Percentiles rank a stretch among this genome's conserved stretches.
phyloP scores from a whole-genome alignment of 768 basidiomycete genomes.

The Mycena crocata region DNA sequence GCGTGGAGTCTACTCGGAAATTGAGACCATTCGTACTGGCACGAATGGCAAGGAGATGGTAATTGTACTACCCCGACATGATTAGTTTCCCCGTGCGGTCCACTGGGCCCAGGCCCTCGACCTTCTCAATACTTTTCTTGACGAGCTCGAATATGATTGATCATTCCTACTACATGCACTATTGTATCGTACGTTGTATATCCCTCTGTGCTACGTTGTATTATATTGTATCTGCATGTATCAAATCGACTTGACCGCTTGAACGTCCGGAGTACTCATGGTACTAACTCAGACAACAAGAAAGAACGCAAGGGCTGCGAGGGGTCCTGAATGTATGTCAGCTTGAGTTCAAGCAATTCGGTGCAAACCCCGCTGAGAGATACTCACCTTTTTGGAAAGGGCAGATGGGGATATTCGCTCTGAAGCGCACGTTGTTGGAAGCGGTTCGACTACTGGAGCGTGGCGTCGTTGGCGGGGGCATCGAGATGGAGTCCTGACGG shows the following conservation, averaged over 20 bases:
- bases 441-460: no score
- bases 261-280: no score
- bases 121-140: not conserved
- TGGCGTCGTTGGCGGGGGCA: no score
- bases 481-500: no score
- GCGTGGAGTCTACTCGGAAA: slow-evolving; percentile 1
- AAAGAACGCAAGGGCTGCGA: no score
- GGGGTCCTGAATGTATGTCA: no score
- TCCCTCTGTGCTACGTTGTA: not conserved
- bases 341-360: no score
- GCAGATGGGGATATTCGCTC: no score
- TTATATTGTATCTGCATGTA: not conserved
- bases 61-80: not conserved
- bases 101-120: slow-evolving; percentile 8
- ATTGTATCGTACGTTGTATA: not conserved
- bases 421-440: no score
- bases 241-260: not conserved
- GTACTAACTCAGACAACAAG: no score
- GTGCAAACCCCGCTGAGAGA: no score
- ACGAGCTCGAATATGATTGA: not conserved
- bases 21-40: not conserved
- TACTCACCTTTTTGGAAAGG: no score
- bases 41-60: slow-evolving; percentile 8
- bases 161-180: not conserved
- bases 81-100: slow-evolving; percentile 8